A percentile compares a stretch with the other conserved stretches of the same genome.
Conservation (phyloP, 805 yeast genomes). For the Ogataea salicorniae region DNA sequence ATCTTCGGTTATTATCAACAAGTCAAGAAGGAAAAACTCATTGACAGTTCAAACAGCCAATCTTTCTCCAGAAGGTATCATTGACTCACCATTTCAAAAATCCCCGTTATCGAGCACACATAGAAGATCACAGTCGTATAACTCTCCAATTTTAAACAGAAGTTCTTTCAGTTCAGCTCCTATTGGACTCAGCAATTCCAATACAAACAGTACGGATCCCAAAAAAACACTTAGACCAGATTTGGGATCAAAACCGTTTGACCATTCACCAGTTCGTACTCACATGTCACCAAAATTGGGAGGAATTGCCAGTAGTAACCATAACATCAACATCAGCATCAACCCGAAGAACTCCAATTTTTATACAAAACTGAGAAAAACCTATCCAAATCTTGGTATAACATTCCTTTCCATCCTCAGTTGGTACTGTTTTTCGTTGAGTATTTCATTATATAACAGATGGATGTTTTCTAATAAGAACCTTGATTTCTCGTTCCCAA, state of each 20-base stretch:
- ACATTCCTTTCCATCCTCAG: conserved; percentile 26
- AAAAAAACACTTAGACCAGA: no score
- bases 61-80: background rate
- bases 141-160: conserved; percentile 5
- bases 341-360: background rate
- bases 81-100: conserved; percentile 7
- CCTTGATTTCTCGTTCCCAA: conserved; percentile 75
- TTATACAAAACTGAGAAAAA: conserved; percentile 7
- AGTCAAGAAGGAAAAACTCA: conserved; percentile 3
- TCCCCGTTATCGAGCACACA: conserved; percentile 4
- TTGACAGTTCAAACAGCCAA: conserved; percentile 4
- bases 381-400: conserved; percentile 26
- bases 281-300: no score
- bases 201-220: no score
- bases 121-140: conserved; percentile 12
- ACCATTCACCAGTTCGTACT: no score
- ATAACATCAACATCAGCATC: background rate
- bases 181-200: background rate
- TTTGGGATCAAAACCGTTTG: no score
- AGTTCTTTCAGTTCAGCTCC: background rate
- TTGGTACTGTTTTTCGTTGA: conserved; percentile 68
- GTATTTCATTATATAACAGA: conserved; percentile 80
- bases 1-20: background rate
- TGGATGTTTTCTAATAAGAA: conserved; percentile 90
- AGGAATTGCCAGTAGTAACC: background rate